A percentile compares a stretch with the other conserved stretches of the same genome.
phyloP scores from a whole-genome alignment of 345 rosid species.

The Sisymbrium altissimum region DNA sequence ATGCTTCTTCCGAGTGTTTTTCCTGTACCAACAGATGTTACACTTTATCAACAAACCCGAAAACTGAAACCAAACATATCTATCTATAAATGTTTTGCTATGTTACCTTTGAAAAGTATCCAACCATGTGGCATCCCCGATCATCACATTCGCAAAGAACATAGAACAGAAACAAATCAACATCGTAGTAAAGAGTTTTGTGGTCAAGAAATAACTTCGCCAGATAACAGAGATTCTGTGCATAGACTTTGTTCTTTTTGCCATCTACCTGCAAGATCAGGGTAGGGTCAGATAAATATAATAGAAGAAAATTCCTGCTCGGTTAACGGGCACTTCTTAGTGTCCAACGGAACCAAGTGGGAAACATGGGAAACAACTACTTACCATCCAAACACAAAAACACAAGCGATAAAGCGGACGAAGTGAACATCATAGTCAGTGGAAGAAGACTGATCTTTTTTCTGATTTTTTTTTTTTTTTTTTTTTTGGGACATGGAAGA shows the following conservation, averaged over 20 bases:
- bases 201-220: conserved; percentile 97
- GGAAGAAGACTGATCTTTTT: not conserved
- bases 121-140: conserved; percentile 99
- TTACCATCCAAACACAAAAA: not conserved
- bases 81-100: not conserved
- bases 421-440: not conserved
- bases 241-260: conserved; percentile 37
- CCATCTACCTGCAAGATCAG: conserved; percentile 30
- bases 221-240: conserved; percentile 91
- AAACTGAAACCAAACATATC: not conserved
- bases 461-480: too few relatives aligned
- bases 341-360: not conserved
- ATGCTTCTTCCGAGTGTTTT: conserved; percentile 95
- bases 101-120: conserved; percentile 76
- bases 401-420: not conserved
- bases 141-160: conserved; percentile 66
- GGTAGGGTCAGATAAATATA: not conserved
- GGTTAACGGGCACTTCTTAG: not conserved
- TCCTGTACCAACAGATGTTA: conserved; percentile 51
- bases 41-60: not conserved
- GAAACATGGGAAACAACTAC: not conserved
- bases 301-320: not conserved
- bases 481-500: too few relatives aligned
- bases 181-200: conserved; percentile 98
- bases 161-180: conserved; percentile 70